Evolutionary conservation across 129 eudicot genomes (phyloP).

Genomic region (Escallonia rubra): DNA sequence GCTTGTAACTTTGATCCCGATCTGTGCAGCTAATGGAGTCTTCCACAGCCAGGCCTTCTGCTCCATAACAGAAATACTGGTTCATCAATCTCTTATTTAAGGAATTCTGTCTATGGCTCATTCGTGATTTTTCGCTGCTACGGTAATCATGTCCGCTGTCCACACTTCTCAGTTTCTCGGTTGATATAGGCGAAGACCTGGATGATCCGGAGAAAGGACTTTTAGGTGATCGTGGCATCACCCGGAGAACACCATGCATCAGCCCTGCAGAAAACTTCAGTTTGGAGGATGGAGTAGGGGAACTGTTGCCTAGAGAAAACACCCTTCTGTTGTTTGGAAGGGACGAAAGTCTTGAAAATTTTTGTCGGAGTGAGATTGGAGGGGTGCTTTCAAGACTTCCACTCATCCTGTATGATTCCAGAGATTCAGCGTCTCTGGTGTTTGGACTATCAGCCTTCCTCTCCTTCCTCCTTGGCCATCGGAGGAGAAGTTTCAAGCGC

Average conservation of each 20-base stretch:
- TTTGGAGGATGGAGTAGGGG: constrained; percentile 68
- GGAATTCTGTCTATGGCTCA: constrained; percentile 34
- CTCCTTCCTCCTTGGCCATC: constrained; percentile 61
- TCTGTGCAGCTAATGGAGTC: constrained; percentile 21
- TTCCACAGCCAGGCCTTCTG: constrained; percentile 20
- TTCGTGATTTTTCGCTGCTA: no score
- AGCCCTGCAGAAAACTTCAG: constrained; percentile 79
- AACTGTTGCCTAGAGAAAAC: constrained; percentile 61
- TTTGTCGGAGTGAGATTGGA: constrained; percentile 57
- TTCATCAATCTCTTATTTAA: constrained; percentile 46
- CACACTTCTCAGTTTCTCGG: constrained; percentile 18
- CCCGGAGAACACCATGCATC: constrained; percentile 63
- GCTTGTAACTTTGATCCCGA: constrained; percentile 35
- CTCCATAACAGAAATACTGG: constrained; percentile 68
- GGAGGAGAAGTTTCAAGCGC: constrained; percentile 58
- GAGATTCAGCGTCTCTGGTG: constrained; percentile 12
- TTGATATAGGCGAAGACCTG: constrained; percentile 46
- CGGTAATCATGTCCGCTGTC: no score
- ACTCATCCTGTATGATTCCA: no score
- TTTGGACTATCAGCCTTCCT: constrained; percentile 23
- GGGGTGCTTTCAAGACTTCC: constrained; percentile 2
- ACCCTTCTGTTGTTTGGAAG: constrained; percentile 64
- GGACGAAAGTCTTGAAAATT: constrained; percentile 46
- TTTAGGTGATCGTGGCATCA: constrained; percentile 53
- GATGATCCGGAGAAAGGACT: constrained; percentile 58